Conservation (phyloP, 768 basidiomycete species). For the Terana coerulea region DNA sequence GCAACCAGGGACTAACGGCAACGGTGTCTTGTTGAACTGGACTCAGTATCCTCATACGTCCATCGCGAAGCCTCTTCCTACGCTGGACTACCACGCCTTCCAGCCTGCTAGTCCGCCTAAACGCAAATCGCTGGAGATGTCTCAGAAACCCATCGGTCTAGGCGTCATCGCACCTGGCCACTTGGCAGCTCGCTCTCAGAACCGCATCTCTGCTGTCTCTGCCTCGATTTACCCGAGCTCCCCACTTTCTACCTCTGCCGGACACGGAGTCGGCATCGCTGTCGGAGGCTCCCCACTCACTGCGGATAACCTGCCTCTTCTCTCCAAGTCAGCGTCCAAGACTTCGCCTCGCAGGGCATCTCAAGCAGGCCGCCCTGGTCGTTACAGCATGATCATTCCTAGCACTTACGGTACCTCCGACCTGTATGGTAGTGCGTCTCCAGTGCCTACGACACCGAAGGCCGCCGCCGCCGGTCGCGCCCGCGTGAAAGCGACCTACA, state of each 20-base stretch:
- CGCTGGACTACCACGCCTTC: not conserved
- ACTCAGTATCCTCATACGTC: conserved; percentile 30
- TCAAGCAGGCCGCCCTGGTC: conserved; percentile 17
- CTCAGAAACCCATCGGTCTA: conserved; percentile 22
- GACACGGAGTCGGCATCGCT: conserved; percentile 20
- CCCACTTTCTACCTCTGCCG: conserved; percentile 26
- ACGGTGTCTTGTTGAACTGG: conserved; percentile 47
- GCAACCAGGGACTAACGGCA: conserved; percentile 35
- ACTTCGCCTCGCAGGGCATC: conserved; percentile 18
- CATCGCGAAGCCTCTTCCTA: conserved; percentile 2
- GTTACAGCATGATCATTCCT: conserved; percentile 24
- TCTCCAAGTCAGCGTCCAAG: conserved; percentile 19
- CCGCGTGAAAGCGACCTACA: conserved; percentile 67
- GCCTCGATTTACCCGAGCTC: conserved; percentile 46
- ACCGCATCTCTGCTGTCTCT: conserved; percentile 39
- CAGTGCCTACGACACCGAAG: conserved; percentile 24
- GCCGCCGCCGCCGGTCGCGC: conserved; percentile 40
- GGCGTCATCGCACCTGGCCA: conserved; percentile 18
- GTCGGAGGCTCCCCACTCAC: conserved; percentile 22
- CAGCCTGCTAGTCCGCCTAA: not conserved
- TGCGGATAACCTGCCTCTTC: conserved; percentile 19
- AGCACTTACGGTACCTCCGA: conserved; percentile 14
- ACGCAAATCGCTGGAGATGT: not conserved
- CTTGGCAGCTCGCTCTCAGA: conserved; percentile 18
- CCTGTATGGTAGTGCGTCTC: conserved; percentile 54